Percentiles rank a stretch among this genome's conserved stretches.
Conservation (phyloP, 1,139 yeast genomes). For the Candida neerlandica region DNA sequence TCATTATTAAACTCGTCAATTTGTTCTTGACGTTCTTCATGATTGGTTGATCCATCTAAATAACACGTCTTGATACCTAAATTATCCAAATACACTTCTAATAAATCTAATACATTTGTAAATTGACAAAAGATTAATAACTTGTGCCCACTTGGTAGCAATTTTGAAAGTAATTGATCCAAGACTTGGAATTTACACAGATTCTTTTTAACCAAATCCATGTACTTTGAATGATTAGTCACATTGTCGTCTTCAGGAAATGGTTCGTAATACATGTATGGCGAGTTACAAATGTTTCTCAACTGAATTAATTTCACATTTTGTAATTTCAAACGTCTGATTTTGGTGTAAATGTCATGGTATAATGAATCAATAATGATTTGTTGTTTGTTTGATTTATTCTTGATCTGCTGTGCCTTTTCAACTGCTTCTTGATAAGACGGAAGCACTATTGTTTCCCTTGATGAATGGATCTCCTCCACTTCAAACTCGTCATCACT, state of each 20-base stretch:
- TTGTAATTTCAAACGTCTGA: conserved; percentile 43
- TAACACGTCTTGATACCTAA: conserved; percentile 53
- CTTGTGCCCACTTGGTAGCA: conserved; percentile 59
- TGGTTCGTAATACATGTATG: conserved; percentile 81
- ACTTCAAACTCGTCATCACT: conserved; percentile 24
- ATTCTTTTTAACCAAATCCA: conserved; percentile 38
- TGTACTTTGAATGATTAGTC: conserved; percentile 26
- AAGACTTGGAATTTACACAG: conserved; percentile 76
- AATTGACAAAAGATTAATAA: conserved; percentile 84
- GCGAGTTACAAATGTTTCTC: conserved; percentile 82
- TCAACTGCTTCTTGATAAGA: conserved; percentile 13
- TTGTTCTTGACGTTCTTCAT: conserved; percentile 63
- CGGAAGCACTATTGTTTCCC: conserved; percentile 8
- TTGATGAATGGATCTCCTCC: conserved; percentile 10
- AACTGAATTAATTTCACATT: conserved; percentile 75
- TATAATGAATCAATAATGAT: conserved; percentile 21
- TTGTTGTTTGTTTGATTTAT: conserved; percentile 17
- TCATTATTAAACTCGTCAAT: conserved; percentile 55
- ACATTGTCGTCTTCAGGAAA: conserved; percentile 33
- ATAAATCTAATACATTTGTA: conserved; percentile 71
- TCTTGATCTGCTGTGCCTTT: not conserved
- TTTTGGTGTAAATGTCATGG: conserved; percentile 21
- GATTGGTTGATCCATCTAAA: conserved; percentile 76
- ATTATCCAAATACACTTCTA: conserved; percentile 62
- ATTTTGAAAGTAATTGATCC: conserved; percentile 57